These are phyloP conservation scores for Sporisorium reilianum DNA, from an alignment of 1,284 basidiomycete species.

Conservation along the genomic window DNA sequence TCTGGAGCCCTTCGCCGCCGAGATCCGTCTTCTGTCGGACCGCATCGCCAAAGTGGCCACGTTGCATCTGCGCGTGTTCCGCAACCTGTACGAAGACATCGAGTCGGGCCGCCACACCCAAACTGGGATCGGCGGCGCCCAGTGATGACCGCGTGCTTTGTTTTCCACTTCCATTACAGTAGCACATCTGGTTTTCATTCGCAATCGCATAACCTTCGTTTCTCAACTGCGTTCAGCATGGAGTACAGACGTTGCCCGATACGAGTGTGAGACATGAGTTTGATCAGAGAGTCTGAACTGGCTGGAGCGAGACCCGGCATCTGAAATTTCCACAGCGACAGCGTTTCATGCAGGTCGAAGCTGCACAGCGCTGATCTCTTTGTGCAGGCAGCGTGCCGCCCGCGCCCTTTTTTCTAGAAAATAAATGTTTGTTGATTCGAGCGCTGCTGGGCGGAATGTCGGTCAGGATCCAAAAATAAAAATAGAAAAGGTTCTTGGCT, in stretches of 20 bases:
- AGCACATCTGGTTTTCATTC: background rate
- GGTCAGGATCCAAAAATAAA: too few relatives aligned
- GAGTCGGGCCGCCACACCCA: constrained; percentile 25
- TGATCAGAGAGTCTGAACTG: background rate
- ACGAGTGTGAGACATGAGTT: background rate
- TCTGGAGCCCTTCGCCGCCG: constrained; percentile 54
- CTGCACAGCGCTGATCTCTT: background rate
- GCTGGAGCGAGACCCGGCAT: too few relatives aligned
- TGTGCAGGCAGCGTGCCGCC: background rate
- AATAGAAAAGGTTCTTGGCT: constrained; percentile 4
- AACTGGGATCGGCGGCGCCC: constrained; percentile 6
- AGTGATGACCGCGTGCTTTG: background rate
- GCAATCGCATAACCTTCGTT: background rate
- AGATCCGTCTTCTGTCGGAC: constrained; percentile 55
- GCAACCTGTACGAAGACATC: constrained; percentile 53
- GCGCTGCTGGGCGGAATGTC: too few relatives aligned
- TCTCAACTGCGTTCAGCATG: too few relatives aligned
- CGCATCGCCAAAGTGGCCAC: constrained; percentile 56
- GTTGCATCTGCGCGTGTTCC: constrained; percentile 59
- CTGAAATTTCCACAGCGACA: background rate
- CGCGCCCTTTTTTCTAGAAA: too few relatives aligned
- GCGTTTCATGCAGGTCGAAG: background rate
- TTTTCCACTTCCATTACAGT: background rate
- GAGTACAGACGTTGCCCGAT: background rate
- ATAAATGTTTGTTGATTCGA: too few relatives aligned